Evolutionary conservation across 2,329 filamentous ascomycete genomes (phyloP).

Genomic region (Stagonosporopsis rhizophila): DNA sequence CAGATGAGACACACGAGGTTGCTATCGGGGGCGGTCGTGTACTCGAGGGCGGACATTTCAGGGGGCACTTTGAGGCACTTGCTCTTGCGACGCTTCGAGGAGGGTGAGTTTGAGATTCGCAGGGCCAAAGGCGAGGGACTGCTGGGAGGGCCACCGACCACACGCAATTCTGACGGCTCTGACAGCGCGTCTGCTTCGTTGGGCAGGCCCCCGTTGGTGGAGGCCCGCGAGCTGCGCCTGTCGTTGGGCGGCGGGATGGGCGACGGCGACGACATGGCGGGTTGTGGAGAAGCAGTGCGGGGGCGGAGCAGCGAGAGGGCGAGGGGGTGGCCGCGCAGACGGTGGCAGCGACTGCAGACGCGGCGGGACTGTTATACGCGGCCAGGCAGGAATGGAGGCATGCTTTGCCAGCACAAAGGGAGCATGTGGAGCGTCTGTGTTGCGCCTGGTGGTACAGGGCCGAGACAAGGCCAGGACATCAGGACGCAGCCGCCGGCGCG

Average conservation of each 20-base stretch:
- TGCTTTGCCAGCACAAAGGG: conserved; percentile 5
- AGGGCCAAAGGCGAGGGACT: conserved; percentile 49
- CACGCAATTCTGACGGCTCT: conserved; percentile 35
- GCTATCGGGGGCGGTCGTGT: conserved; percentile 62
- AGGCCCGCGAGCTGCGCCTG: conserved; percentile 45
- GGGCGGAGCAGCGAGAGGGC: conserved; percentile 9
- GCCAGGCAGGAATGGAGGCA: conserved; percentile 20
- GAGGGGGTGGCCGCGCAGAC: conserved; percentile 12
- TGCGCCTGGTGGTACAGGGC: conserved; percentile 14
- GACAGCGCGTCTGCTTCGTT: conserved; percentile 24
- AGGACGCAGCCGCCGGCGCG: neutral
- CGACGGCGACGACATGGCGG: conserved; percentile 45
- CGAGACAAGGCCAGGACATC: conserved; percentile 5
- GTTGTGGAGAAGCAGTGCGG: conserved; percentile 8
- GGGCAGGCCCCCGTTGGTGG: conserved; percentile 38
- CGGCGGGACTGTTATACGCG: conserved; percentile 8
- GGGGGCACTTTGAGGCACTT: conserved; percentile 48
- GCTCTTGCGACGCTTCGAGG: conserved; percentile 46
- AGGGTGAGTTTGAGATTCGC: conserved; percentile 48
- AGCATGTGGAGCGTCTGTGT: conserved; percentile 16
- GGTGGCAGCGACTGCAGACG: conserved; percentile 3
- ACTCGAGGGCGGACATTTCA: conserved; percentile 66
- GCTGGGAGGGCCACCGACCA: conserved; percentile 49
- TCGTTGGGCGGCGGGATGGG: conserved; percentile 47
- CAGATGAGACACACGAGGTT: conserved; percentile 71